Conservation (phyloP, 2,329 filamentous ascomycete species). For the Diplodia scrobiculata region DNA sequence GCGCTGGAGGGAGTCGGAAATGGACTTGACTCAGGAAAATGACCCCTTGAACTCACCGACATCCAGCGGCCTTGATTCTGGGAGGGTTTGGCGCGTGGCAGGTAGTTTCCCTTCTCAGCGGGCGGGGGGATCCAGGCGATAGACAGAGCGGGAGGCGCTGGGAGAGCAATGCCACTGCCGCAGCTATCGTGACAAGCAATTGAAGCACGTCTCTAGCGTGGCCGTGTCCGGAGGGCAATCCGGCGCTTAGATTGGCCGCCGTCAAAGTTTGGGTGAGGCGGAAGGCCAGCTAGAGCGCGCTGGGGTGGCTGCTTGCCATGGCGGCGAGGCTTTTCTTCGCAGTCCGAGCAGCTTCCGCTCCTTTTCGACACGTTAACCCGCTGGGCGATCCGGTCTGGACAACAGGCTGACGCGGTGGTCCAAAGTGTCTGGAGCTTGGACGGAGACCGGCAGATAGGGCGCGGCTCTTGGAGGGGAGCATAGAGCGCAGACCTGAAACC, state of each 20-base stretch:
- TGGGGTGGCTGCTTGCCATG: not conserved
- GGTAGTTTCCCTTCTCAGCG: not conserved
- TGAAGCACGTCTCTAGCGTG: not conserved
- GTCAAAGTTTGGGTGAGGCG: constrained; percentile 1
- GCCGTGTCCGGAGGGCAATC: not conserved
- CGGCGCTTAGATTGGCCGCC: constrained; percentile 4
- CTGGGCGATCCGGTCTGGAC: constrained; percentile 1
- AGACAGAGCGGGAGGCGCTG: not conserved
- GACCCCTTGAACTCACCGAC: not conserved
- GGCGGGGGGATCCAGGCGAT: not conserved
- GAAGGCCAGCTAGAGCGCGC: constrained; percentile 1
- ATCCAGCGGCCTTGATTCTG: not conserved
- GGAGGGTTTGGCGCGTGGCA: not conserved
- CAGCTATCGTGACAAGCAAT: constrained; percentile 14
- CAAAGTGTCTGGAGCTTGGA: not conserved
- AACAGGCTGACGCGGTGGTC: not conserved
- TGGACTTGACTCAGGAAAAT: constrained; percentile 5
- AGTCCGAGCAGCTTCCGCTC: not conserved
- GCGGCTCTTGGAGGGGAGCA: not conserved
- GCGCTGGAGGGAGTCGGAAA: not conserved
- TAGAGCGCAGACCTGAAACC: not conserved
- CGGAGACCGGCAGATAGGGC: not conserved
- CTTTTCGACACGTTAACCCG: constrained; percentile 2
- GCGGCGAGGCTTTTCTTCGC: constrained; percentile 3
- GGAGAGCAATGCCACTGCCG: too few relatives aligned